Base-by-base conservation (phyloP, 1,139 yeast species). In the Diutina rugosa region DNA sequence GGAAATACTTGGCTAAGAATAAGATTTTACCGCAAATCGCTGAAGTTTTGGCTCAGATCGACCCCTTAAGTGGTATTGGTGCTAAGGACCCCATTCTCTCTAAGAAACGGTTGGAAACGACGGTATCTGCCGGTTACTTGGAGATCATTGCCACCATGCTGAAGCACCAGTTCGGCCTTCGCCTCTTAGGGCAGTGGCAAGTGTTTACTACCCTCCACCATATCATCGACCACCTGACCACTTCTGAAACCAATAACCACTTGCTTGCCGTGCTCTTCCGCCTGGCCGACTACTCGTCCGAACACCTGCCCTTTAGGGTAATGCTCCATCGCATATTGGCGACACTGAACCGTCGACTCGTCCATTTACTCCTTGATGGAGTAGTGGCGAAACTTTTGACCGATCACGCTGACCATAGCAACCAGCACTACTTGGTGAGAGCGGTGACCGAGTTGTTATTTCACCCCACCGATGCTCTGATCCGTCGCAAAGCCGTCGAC, bases 1-100 rank as follows among this genome's bases (percentile, higher is more conserved):
- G 81, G 46, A 79, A 77, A 59, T 85, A 86, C 61, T 72, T 93
- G 30, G 75, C 81, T 38, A 86, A 82, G 56, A 88, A 87, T 64
- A 91, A 91, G 67, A 75, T 91, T 8, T 67, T 93, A 32, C 87
- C 96, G 1, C 98, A 90, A 64, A 74, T 93, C 57, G 89, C 96
- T 0, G 97, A 91, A 63, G 82, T 95, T 53, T 73, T 91, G 55
- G 95, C 96, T 0, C 96, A 90, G 68, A 77, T 89, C 28, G 95
- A 88, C 63, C 93, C 95, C 0, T 79, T 74, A 66, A 83, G 90
- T 66, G 95, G 95, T 0, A 79, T 88, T 41, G 73, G 80, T 5
- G 84, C 93, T 0, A 71, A 79, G 6, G 95, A 87, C 57, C 91
- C 96, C 8, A 77, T 91, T 4, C 80, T 93, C 59, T 81, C 90